Percentiles rank a stretch among this genome's conserved stretches.
Evolutionary conservation across 495 filamentous ascomycete genomes (phyloP).

Genomic region (Tirmania nivea): DNA sequence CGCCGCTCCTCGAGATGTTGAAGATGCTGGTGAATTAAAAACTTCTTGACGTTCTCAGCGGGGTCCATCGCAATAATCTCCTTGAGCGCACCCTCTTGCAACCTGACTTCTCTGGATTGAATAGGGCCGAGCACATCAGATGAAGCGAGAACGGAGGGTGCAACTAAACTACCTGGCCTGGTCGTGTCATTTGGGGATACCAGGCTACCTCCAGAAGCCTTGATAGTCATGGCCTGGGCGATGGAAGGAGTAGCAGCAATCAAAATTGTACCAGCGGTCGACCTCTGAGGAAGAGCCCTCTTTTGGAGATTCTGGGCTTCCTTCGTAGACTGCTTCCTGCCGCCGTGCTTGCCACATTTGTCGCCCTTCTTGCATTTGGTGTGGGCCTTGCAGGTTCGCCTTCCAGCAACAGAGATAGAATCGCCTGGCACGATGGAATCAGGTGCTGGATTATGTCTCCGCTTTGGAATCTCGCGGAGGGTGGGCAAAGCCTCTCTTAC

Average conservation of each 20-base stretch:
- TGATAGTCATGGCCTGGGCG: slow-evolving; percentile 8
- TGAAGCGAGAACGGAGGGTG: slow-evolving; percentile 66
- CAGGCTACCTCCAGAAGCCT: slow-evolving; percentile 1
- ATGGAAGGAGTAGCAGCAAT: slow-evolving; percentile 19
- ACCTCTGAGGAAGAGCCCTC: slow-evolving; percentile 16
- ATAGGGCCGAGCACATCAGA: slow-evolving; percentile 65
- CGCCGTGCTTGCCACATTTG: slow-evolving; percentile 44
- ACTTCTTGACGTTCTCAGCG: slow-evolving; percentile 77
- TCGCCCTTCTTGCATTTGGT: slow-evolving; percentile 68
- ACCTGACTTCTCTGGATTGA: slow-evolving; percentile 35
- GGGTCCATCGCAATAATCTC: slow-evolving; percentile 51
- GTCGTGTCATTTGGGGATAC: slow-evolving; percentile 5
- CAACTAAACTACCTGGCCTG: slow-evolving; percentile 10
- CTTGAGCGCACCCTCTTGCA: slow-evolving; percentile 49
- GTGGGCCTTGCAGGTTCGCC: slow-evolving; percentile 22
- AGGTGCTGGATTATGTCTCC: not conserved
- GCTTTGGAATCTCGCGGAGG: slow-evolving; percentile 5
- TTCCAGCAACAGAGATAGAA: slow-evolving; percentile 19
- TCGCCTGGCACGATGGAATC: slow-evolving; percentile 8
- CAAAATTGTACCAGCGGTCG: slow-evolving; percentile 23
- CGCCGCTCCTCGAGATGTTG: slow-evolving; percentile 22
- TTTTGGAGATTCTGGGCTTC: slow-evolving; percentile 38
- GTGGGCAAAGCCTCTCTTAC: not conserved
- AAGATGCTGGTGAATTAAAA: slow-evolving; percentile 31
- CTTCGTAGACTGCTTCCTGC: slow-evolving; percentile 45